phyloP scores from a whole-genome alignment of 306 rosid genomes.

The Geum urbanum region DNA sequence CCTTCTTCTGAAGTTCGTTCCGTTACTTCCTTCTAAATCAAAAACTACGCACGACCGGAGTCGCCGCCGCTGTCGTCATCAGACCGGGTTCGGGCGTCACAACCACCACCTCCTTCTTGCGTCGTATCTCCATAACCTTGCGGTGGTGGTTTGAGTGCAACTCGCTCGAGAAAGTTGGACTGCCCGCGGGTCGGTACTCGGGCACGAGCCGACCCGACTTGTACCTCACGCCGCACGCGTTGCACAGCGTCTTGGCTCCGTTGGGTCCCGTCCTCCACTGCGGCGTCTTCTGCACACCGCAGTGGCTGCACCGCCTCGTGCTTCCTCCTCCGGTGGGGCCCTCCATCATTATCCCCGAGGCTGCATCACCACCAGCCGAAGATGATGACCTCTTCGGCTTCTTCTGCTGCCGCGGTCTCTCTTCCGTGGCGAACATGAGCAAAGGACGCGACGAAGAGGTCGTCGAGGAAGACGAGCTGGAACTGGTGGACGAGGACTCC shows the following conservation, averaged over 20 bases:
- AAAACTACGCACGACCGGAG: constrained; percentile 48
- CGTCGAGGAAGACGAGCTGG: constrained; percentile 57
- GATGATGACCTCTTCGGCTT: constrained; percentile 30
- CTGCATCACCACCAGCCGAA: too few relatives aligned
- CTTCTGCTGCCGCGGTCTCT: constrained; percentile 20
- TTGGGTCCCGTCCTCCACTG: constrained; percentile 96
- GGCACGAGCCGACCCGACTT: constrained; percentile 93
- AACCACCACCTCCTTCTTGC: constrained; percentile 49
- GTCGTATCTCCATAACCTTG: constrained; percentile 94
- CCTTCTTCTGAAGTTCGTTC: neutral
- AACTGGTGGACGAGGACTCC: constrained; percentile 52
- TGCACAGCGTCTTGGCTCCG: constrained; percentile 80
- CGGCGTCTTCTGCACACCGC: constrained; percentile 95
- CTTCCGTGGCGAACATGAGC: too few relatives aligned
- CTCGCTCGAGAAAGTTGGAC: constrained; percentile 81
- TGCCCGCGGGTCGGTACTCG: constrained; percentile 93
- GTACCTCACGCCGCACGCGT: constrained; percentile 86
- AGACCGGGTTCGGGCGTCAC: constrained; percentile 30
- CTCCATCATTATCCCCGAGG: too few relatives aligned
- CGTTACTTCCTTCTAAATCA: constrained; percentile 17
- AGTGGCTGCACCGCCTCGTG: constrained; percentile 72
- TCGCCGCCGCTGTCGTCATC: neutral
- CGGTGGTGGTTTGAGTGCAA: constrained; percentile 96
- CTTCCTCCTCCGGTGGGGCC: too few relatives aligned
- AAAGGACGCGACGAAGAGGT: constrained; percentile 31